Conservation (phyloP, 176 grass and related monocot genomes). For the Microstegium vimineum region DNA sequence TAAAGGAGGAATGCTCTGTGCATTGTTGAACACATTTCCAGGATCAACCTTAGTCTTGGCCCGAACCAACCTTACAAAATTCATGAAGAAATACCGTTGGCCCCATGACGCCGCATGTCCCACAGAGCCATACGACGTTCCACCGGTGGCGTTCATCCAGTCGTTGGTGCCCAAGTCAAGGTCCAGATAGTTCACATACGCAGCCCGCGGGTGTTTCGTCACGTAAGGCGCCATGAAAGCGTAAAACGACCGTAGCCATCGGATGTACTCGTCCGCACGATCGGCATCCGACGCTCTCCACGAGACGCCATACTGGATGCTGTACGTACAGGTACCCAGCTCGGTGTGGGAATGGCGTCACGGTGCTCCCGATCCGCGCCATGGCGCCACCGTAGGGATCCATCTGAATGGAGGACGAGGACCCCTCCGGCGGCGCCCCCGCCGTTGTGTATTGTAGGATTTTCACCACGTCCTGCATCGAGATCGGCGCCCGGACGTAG, state of each 20-base stretch:
- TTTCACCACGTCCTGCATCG: not conserved
- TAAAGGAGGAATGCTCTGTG: conserved; percentile 49
- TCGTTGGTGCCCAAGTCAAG: conserved; percentile 46
- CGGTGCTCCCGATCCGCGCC: conserved; percentile 5
- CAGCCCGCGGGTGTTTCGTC: conserved; percentile 32
- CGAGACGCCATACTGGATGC: conserved; percentile 49
- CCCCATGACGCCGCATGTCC: conserved; percentile 30
- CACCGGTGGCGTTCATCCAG: conserved; percentile 6
- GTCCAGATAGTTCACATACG: conserved; percentile 71
- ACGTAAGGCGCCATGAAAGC: conserved; percentile 41
- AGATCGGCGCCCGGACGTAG: conserved; percentile 40
- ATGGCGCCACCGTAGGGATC: conserved; percentile 73
- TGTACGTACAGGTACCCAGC: conserved; percentile 41
- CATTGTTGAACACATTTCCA: conserved; percentile 40
- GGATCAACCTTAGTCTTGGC: conserved; percentile 51
- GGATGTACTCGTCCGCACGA: not conserved
- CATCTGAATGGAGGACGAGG: conserved; percentile 31
- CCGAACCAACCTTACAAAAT: conserved; percentile 41
- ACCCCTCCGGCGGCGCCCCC: not conserved
- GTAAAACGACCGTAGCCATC: conserved; percentile 48
- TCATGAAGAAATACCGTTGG: conserved; percentile 32
- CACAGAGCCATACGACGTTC: not conserved
- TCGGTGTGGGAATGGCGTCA: conserved; percentile 55
- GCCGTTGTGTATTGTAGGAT: conserved; percentile 15
- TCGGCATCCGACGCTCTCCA: not conserved